Conservation (phyloP, 2,329 filamentous ascomycete species). For the Microdochium bolleyi region DNA sequence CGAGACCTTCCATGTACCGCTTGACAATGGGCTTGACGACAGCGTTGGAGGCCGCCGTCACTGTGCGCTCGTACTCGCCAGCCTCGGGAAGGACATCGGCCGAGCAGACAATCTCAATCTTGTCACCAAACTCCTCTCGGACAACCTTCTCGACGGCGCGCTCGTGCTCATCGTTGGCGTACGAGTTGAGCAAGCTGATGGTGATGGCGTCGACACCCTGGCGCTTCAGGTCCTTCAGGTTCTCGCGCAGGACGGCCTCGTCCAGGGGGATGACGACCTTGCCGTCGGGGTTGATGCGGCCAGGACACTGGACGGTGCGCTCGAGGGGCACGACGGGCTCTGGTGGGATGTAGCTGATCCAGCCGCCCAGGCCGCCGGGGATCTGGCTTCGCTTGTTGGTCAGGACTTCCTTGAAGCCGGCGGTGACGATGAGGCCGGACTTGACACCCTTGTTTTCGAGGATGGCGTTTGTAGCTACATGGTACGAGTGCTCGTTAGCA, state of each 20-base stretch:
- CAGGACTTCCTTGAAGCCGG: slow-evolving; percentile 39
- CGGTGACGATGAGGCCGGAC: slow-evolving; percentile 35
- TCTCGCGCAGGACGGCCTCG: slow-evolving; percentile 24
- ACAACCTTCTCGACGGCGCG: slow-evolving; percentile 26
- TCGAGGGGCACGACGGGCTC: slow-evolving; percentile 39
- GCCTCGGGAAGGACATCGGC: slow-evolving; percentile 36
- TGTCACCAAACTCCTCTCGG: slow-evolving; percentile 30
- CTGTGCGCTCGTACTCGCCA: slow-evolving; percentile 39
- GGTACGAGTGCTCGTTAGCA: not conserved
- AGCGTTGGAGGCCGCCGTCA: slow-evolving; percentile 37
- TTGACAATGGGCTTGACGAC: slow-evolving; percentile 39
- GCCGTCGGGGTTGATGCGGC: slow-evolving; percentile 33
- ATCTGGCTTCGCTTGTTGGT: slow-evolving; percentile 37
- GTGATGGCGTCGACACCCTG: slow-evolving; percentile 35
- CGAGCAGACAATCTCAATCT: slow-evolving; percentile 34
- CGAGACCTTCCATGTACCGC: slow-evolving; percentile 31
- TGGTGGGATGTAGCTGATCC: slow-evolving; percentile 37
- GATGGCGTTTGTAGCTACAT: slow-evolving; percentile 34
- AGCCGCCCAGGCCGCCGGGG: slow-evolving; percentile 39
- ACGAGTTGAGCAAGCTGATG: slow-evolving; percentile 37
- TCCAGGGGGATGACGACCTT: slow-evolving; percentile 29
- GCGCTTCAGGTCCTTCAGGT: slow-evolving; percentile 26
- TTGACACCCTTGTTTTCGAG: slow-evolving; percentile 40
- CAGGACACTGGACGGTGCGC: slow-evolving; percentile 33
- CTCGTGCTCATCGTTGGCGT: slow-evolving; percentile 34